Evolutionary conservation across 2,329 filamentous ascomycete genomes (phyloP).

Genomic region (Tolypocladium tropicale): DNA sequence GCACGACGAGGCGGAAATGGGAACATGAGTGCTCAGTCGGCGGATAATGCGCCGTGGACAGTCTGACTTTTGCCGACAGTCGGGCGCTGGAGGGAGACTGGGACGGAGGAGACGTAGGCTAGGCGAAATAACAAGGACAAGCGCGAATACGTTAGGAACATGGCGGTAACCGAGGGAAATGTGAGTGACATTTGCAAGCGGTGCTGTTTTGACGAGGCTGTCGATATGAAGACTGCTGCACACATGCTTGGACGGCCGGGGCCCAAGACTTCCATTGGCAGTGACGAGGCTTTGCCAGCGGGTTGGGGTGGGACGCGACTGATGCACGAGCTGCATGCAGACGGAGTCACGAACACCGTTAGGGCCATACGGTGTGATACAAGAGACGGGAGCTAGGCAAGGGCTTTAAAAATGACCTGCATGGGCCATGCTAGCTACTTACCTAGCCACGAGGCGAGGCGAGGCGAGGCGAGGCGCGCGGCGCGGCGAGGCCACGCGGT

Average conservation of each 20-base stretch:
- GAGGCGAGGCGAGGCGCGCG: not conserved
- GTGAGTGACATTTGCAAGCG: not conserved
- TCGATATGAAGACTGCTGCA: not conserved
- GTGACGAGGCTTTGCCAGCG: not conserved
- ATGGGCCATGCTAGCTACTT: no score
- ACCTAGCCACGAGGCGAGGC: not conserved
- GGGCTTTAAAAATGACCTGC: slow-evolving; percentile 2
- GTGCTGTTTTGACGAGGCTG: not conserved
- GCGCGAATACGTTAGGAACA: not conserved
- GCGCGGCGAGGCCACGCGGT: no score
- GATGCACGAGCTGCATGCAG: not conserved
- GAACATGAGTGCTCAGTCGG: not conserved
- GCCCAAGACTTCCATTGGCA: no score
- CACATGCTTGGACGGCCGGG: no score
- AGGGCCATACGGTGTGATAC: not conserved
- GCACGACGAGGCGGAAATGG: not conserved
- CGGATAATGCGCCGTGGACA: not conserved
- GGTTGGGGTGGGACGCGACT: not conserved
- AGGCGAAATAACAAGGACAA: not conserved
- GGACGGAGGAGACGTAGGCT: not conserved
- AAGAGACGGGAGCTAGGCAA: slow-evolving; percentile 2
- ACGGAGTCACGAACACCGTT: not conserved
- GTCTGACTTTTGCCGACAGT: not conserved
- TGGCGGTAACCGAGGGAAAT: not conserved
- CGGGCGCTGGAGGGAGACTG: not conserved